A percentile compares a stretch with the other conserved stretches of the same genome.
These are phyloP conservation scores for Neofusicoccum kwambonambiense DNA, from an alignment of 2,329 filamentous ascomycete genomes.

Conservation along the genomic window DNA sequence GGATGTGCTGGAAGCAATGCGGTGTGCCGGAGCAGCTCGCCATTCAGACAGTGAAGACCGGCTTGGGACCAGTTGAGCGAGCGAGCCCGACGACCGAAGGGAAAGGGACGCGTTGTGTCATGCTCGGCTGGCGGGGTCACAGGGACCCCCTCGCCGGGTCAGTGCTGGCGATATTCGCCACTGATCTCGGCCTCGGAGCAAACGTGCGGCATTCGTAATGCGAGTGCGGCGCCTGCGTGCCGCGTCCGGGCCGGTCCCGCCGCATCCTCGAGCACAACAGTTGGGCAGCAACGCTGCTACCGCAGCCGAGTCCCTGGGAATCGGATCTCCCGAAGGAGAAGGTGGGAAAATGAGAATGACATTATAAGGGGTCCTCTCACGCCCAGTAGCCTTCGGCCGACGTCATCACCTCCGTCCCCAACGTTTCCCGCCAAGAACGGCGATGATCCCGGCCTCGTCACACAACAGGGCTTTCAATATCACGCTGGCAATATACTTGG, in stretches of 20 bases:
- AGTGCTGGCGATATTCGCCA: conserved; percentile 1
- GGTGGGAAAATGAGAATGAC: background rate
- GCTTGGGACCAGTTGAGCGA: background rate
- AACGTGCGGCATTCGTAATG: background rate
- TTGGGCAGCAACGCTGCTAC: conserved; percentile 4
- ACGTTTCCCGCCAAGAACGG: background rate
- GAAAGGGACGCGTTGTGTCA: background rate
- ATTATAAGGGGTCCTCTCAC: background rate
- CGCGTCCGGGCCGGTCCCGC: conserved; percentile 1
- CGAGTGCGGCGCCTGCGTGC: background rate
- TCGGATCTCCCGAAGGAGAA: background rate
- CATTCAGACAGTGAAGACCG: background rate
- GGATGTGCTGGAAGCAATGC: background rate
- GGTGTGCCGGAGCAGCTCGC: background rate
- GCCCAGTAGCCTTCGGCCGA: background rate
- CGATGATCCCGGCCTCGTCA: too few relatives aligned
- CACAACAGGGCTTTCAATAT: background rate
- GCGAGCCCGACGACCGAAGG: background rate
- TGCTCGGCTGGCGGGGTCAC: background rate
- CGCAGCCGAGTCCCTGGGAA: background rate
- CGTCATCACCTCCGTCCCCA: background rate
- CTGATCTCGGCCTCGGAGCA: background rate
- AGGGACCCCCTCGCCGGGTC: background rate
- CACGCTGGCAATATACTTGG: background rate
- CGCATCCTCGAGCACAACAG: background rate